Percentiles rank a stretch among this genome's conserved stretches.
Evolutionary conservation across 2,329 filamentous ascomycete species (phyloP).

Genomic region (Lachnellula cervina): DNA sequence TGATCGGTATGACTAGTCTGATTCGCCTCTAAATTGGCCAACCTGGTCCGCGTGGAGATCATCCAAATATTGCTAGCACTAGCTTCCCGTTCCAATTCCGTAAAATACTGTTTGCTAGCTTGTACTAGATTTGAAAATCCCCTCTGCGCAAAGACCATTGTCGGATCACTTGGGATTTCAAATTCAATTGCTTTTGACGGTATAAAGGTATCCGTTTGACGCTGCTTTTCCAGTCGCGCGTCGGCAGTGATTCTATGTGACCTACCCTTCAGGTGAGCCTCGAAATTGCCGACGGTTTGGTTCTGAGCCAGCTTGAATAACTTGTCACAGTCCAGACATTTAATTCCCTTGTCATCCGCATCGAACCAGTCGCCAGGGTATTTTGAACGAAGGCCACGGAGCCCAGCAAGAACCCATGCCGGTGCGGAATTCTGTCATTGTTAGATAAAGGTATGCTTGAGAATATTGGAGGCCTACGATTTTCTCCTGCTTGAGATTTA

Average conservation of each 20-base stretch:
- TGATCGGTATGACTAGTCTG: neutral
- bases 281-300: neutral
- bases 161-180: neutral
- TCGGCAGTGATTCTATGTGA: neutral
- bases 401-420: neutral
- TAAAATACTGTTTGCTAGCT: neutral
- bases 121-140: neutral
- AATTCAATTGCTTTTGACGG: neutral
- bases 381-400: neutral
- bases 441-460: neutral
- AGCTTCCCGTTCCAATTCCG: neutral
- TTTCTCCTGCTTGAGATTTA: neutral
- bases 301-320: neutral
- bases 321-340: conserved; percentile 1
- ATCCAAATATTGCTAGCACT: neutral
- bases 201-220: neutral
- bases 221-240: neutral
- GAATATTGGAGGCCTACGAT: neutral
- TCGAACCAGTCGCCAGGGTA: conserved; percentile 1
- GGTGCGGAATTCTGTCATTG: neutral
- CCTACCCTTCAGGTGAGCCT: neutral
- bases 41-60: neutral
- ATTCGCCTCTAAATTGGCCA: neutral
- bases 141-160: neutral
- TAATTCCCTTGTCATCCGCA: neutral